Evolutionary conservation across 2,329 filamentous ascomycete species (phyloP).

Genomic region (Colletotrichum sp.): DNA sequence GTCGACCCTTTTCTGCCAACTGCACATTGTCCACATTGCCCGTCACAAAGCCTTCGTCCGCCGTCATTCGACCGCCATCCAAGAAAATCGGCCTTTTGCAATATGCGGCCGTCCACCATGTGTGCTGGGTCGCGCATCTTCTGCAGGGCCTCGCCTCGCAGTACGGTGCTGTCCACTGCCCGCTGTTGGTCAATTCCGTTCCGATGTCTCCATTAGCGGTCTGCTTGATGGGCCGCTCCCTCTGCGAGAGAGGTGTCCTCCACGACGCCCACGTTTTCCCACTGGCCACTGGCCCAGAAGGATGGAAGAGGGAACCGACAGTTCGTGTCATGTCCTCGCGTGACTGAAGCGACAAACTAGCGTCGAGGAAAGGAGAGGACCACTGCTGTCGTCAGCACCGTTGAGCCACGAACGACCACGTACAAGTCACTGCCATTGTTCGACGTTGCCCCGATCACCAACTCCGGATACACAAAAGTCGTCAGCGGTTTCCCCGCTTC

Average conservation of each 20-base stretch:
- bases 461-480: constrained; percentile 1
- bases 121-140: not conserved
- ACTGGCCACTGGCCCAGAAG: not conserved
- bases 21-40: not conserved
- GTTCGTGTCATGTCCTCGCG: not conserved
- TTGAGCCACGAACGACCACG: not conserved
- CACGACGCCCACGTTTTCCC: not conserved
- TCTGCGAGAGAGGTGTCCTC: not conserved
- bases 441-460: not conserved
- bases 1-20: constrained; percentile 1
- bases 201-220: not conserved
- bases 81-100: constrained; percentile 5
- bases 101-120: not conserved
- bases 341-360: not conserved
- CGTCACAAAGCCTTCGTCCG: not conserved
- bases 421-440: not conserved
- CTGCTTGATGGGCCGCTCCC: not conserved
- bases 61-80: constrained; percentile 13
- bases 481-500: not conserved
- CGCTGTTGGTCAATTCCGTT: constrained; percentile 11
- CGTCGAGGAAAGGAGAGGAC: not conserved
- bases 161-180: not conserved
- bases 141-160: constrained; percentile 3
- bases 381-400: not conserved
- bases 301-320: not conserved